A percentile compares a stretch with the other conserved stretches of the same genome.
Conservation (phyloP, 2,329 filamentous ascomycete genomes). For the Monilinia aucupariae region DNA sequence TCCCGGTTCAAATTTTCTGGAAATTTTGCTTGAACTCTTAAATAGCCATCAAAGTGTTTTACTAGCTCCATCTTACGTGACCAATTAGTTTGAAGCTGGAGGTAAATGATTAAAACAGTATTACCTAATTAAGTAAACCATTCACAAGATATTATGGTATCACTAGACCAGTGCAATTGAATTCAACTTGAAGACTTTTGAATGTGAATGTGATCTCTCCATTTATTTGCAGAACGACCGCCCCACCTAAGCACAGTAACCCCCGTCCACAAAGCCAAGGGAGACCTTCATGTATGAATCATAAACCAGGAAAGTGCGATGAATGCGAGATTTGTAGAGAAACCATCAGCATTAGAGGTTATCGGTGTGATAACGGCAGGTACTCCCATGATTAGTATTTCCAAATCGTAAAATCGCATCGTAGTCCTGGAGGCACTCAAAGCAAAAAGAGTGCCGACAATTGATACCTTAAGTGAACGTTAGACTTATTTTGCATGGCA, state of each 20-base stretch:
- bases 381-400: neutral
- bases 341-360: neutral
- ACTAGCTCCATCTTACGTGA: neutral
- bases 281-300: neutral
- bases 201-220: neutral
- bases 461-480: neutral
- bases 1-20: neutral
- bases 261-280: neutral
- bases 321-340: neutral
- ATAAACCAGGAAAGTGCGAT: neutral
- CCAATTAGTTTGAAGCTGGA: neutral
- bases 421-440: neutral
- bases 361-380: slow-evolving; percentile 3
- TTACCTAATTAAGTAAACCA: too few relatives aligned
- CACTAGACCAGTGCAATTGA: neutral
- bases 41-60: slow-evolving; percentile 14
- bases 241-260: neutral
- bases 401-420: neutral
- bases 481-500: neutral
- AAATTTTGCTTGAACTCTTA: neutral
- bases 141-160: neutral
- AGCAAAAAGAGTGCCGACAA: neutral
- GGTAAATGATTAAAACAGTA: neutral
- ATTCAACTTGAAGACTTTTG: neutral
- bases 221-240: neutral